Base-by-base conservation (phyloP, 2,329 filamentous ascomycete genomes). In the Calonectria henricotiae region DNA sequence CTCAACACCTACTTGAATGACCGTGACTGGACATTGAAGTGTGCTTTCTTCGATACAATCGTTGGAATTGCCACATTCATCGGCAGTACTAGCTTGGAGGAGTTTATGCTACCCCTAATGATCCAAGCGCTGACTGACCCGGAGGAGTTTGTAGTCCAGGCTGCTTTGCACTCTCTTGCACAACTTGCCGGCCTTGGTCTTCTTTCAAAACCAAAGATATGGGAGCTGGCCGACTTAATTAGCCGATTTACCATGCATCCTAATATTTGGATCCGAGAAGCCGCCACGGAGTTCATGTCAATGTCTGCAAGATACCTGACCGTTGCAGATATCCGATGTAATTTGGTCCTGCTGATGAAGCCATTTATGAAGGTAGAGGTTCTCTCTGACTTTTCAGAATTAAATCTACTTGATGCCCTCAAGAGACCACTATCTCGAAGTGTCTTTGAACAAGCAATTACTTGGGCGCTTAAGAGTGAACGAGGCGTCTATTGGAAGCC, bases 1-100 rank as follows among this genome's bases (percentile, higher is more conserved):
- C 86, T 99, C 32, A 98, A 98, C 79, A 99, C 96, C 0, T 99
- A 99, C 77, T 85, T 99, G 9, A 99, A 99, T 75, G 96, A 98
- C 77, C 91, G 93, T 47, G 95, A 99, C 80, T 99, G 96, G 96
- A 94, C 94, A 80, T 85, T 99, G 37, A 98, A 98, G 81, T 98
- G 95, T 77, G 95, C 96, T 3, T 98, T 98, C 80, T 98, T 99
- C 78, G 95, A 98, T 78, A 94, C 95, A 0, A 94, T 98, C 30
- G 94, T 98, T 17, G 96, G 95, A 4, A 95, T 99, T 73, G 94
- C 95, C 4, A 90, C 94, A 1, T 98, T 98, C 75, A 89, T 98
- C 39, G 96, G 96, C 32, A 95, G 93, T 70, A 93, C 92, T 39
- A 97, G 92, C 75, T 84, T 99, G 37, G 96, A 99, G 81, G 95